Conservation (phyloP, 177 flowering plant genomes). For the Telopea speciosissima region DNA sequence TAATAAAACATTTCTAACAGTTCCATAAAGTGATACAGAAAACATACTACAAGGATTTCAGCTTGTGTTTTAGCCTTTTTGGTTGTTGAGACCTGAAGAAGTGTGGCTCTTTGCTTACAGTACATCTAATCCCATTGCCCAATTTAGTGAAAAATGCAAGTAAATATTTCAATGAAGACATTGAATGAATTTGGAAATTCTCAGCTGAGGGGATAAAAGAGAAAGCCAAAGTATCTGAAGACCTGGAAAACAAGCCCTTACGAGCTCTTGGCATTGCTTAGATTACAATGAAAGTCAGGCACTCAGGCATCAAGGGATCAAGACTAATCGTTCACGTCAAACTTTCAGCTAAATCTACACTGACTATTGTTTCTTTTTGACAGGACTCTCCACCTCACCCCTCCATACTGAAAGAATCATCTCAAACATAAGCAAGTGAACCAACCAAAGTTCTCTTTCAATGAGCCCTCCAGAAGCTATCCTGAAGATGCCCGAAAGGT, state of each 20-base stretch:
- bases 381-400: constrained; percentile 40
- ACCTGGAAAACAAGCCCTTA: constrained; percentile 41
- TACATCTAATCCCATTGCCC: no score
- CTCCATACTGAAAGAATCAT: constrained; percentile 35
- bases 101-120: no score
- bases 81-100: no score
- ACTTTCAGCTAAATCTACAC: constrained; percentile 16
- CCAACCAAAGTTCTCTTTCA: constrained; percentile 64
- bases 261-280: constrained; percentile 46
- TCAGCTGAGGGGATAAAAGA: neutral
- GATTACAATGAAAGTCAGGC: constrained; percentile 58
- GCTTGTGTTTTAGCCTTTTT: no score
- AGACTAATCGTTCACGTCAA: constrained; percentile 52
- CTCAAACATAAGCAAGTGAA: constrained; percentile 36
- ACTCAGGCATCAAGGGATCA: constrained; percentile 4
- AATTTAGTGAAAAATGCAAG: no score
- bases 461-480: constrained; percentile 40
- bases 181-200: constrained; percentile 1
- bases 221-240: neutral
- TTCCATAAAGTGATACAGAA: no score
- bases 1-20: no score
- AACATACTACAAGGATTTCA: no score
- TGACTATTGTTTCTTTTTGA: constrained; percentile 13
- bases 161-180: no score
- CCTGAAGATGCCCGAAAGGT: constrained; percentile 15